phyloP scores from a whole-genome alignment of 371 early-diverging fungal species.

The Mortierella sp. region DNA sequence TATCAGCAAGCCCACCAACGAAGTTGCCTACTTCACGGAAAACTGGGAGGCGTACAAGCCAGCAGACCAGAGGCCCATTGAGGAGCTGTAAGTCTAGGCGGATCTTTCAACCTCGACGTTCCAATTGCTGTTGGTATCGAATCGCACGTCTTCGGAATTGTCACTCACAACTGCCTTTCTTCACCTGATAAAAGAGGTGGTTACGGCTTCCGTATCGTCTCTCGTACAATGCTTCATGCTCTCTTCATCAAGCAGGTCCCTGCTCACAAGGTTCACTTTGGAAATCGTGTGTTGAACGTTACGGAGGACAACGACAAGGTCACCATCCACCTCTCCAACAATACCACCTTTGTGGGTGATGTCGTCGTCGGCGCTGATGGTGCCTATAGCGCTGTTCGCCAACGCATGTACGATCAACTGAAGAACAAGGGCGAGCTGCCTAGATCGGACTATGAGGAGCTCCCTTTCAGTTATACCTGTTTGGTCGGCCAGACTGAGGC shows the following conservation, averaged over 20 bases:
- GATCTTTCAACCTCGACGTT: too few species aligned
- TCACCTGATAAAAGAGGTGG: too few species aligned
- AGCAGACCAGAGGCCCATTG: background rate
- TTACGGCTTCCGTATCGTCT: too few species aligned
- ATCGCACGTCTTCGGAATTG: too few species aligned
- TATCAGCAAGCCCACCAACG: background rate
- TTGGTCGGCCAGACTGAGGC: slow-evolving; percentile 17
- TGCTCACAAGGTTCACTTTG: slow-evolving; percentile 7
- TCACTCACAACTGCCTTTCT: too few species aligned
- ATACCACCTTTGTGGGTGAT: slow-evolving; percentile 1
- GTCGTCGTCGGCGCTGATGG: slow-evolving; percentile 23
- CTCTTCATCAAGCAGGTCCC: slow-evolving; percentile 12
- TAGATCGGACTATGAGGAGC: background rate
- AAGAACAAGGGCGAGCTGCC: background rate
- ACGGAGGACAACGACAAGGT: background rate
- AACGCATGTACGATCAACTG: slow-evolving; percentile 1
- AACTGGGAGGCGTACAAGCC: background rate
- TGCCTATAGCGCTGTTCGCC: slow-evolving; percentile 17
- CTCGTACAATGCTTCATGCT: too few species aligned
- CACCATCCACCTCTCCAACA: slow-evolving; percentile 7
- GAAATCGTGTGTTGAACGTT: slow-evolving; percentile 4
- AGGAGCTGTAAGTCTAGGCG: background rate
- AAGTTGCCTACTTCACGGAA: background rate
- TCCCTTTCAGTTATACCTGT: slow-evolving; percentile 17
- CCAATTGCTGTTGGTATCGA: too few species aligned